Base-by-base conservation (phyloP, 805 yeast species). In the Candida peoriensis region DNA sequence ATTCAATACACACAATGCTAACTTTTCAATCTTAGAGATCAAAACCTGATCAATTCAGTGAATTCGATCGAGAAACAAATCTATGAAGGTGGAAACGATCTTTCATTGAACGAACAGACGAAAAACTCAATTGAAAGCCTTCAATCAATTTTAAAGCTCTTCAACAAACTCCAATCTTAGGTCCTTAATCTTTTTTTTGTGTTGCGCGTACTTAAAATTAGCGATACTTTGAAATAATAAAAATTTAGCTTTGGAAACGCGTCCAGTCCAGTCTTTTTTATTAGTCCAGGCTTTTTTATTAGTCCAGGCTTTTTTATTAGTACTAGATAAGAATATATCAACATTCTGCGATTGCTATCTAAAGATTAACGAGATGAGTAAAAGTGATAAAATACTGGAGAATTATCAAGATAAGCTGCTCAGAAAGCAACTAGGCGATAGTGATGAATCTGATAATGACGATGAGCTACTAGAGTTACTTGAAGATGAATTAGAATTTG, bases 401-500 rank as follows among this genome's bases (percentile, higher is more conserved):
- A 55, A 51, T 41, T 74, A 69, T 51, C 75, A 71, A 44, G 68
- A 69, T 10, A 47, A 65, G 12, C 50, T 62, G 5, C 42, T 53
- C 12, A 39, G 40, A 22, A 37, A 39, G 25, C 40, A 44, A 3
- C 39, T 43, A 8, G 52, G 54, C 1, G 33, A 48, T 21, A 49
- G 52, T 9, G 46, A 40, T 4, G 44, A 42, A 5, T 56, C 55
- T 13, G 50, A 51, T 4, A 66, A 63, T 22, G 58, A 70, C 7
- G 70, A 64, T 38, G 71, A 62, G 11, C 36, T 66, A 15, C 58
- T 75, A 18, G 73, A 68, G 21, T 66, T 73, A 21, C 53, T 76
- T 24, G 81, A 74, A 25, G 76, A 77, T 25, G 73, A 64, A 15
- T 29, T 34, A 5, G 78, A 74, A 28, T 47, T 72, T 21, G 53